Conservation (phyloP, 2,329 filamentous ascomycete genomes). For the Stemphylium beticola region DNA sequence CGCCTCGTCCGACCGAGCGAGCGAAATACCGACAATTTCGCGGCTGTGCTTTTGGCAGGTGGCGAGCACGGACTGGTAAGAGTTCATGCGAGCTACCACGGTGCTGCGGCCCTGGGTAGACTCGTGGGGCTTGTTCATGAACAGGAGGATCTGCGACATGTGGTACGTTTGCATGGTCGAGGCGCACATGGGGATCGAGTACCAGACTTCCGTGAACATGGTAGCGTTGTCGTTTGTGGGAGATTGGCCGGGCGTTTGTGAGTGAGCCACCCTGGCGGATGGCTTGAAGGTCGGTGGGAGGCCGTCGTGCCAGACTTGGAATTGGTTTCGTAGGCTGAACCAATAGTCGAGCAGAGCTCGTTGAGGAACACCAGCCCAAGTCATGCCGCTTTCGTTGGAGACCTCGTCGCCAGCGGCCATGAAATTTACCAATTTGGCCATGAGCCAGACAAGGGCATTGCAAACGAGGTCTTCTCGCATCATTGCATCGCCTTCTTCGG, state of each 20-base stretch:
- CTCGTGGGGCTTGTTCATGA: slow-evolving; percentile 66
- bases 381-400: slow-evolving; percentile 44
- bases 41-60: slow-evolving; percentile 64
- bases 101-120: slow-evolving; percentile 60
- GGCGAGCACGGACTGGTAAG: slow-evolving; percentile 63
- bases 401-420: slow-evolving; percentile 64
- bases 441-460: slow-evolving; percentile 70
- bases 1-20: slow-evolving; percentile 61
- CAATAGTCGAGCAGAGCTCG: slow-evolving; percentile 60
- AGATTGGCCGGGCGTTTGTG: slow-evolving; percentile 30
- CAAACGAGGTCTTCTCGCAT: slow-evolving; percentile 69
- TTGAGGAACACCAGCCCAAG: slow-evolving; percentile 56
- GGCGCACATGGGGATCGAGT: slow-evolving; percentile 67
- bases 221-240: slow-evolving; percentile 39
- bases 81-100: slow-evolving; percentile 60
- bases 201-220: slow-evolving; percentile 66
- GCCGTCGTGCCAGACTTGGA: slow-evolving; percentile 65
- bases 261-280: slow-evolving; percentile 57
- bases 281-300: slow-evolving; percentile 66
- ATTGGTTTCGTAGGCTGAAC: slow-evolving; percentile 62
- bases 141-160: slow-evolving; percentile 66
- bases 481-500: slow-evolving; percentile 53
- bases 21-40: slow-evolving; percentile 67
- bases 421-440: slow-evolving; percentile 70
- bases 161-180: slow-evolving; percentile 71